Conservation (phyloP, 805 yeast species). For the Cyberlindnera meyerae region DNA sequence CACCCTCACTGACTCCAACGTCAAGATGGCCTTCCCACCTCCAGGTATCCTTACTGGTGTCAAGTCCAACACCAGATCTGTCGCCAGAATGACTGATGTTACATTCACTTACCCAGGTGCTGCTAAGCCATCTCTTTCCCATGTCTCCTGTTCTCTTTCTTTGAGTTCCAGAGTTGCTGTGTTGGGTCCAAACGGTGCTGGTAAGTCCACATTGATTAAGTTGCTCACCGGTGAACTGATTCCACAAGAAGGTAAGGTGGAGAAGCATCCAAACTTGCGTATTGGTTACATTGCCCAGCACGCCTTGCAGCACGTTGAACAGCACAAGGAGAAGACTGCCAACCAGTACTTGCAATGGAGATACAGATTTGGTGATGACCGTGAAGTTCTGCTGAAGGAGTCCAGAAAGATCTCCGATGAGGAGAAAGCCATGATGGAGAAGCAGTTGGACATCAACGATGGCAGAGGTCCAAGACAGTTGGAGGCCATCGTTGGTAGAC, state of each 20-base stretch:
- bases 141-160: constrained; percentile 87
- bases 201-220: constrained; percentile 93
- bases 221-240: constrained; percentile 87
- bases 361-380: constrained; percentile 95
- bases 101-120: constrained; percentile 90
- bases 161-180: constrained; percentile 96
- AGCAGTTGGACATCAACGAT: constrained; percentile 74
- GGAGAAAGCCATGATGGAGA: constrained; percentile 72
- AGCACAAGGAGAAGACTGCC: constrained; percentile 96
- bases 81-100: constrained; percentile 80
- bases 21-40: constrained; percentile 97
- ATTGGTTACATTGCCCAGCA: constrained; percentile 99
- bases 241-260: constrained; percentile 85
- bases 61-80: constrained; percentile 89
- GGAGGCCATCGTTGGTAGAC: constrained; percentile 96
- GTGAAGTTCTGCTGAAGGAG: constrained; percentile 92
- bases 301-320: constrained; percentile 94
- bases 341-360: constrained; percentile 98
- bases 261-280: constrained; percentile 96
- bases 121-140: constrained; percentile 67
- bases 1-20: constrained; percentile 86
- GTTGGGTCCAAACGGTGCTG: constrained; percentile 98
- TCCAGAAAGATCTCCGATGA: constrained; percentile 80
- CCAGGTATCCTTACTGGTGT: constrained; percentile 98
- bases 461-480: constrained; percentile 84